Base-by-base conservation (phyloP, 179 eudicot species). In the Corrigiola litoralis region DNA sequence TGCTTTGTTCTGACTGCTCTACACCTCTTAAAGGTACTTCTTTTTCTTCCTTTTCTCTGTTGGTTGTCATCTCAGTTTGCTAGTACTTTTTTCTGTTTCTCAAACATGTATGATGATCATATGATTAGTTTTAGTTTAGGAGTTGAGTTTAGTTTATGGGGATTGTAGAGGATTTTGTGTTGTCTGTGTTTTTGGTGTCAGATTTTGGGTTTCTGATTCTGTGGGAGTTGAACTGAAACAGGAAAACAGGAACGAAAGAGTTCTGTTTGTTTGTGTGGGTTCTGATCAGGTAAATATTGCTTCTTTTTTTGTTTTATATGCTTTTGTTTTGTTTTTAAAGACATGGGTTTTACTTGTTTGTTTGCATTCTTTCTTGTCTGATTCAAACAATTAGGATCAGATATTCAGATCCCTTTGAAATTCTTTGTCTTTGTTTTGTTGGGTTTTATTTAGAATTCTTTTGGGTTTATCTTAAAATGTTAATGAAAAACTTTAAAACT, bases 351-450 rank as follows among this genome's bases (percentile, higher is more conserved):
- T 42, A 14, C 21, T 28, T 24, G 21, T 58, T 28, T 9, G 17
- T 59, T 24, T 21, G 58, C 20, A 38, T 68, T 74, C 40, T 68
- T 61, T 62, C 46, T 48, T 65, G 58, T 69, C 53, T 69, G 32
- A 75, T 58, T 55, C 63, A 33, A 33, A 46, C n/a, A 34, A 31
- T 48, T 32, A 49, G 52, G 60, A 60, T 28, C 63, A 57, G 74
- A 75, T 75, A 69, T 49, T 28, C 63, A 57, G 74, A 75, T 75
- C 78, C 58, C 55, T 49, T 55, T 68, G 17, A 5, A 36, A 36
- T 57, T 74, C 57, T 59, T 20, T 48, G 50, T 36, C 42, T 54
- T 36, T 20, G 57, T 62, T 27, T 18, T 44, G 34, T 25, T 50
- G 25, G 45, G 20, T 40, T 23, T 33, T 27, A 55, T 37, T 63